These are phyloP conservation scores for Diaporthe australafricana DNA, from an alignment of 2,329 filamentous ascomycete species.

Conservation along the genomic window DNA sequence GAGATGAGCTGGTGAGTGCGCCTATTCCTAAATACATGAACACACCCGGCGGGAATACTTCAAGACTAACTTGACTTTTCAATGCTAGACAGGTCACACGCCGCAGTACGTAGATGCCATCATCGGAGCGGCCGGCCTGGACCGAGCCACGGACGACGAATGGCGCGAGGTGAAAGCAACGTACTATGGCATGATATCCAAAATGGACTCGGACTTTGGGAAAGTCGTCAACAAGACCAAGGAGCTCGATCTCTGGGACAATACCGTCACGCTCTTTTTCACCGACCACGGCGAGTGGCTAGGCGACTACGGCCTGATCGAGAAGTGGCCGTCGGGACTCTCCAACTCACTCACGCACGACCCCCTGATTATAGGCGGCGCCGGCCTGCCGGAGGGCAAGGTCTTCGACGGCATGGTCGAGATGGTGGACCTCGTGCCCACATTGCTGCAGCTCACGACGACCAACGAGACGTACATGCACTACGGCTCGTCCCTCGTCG, in stretches of 20 bases:
- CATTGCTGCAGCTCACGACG: constrained; percentile 52
- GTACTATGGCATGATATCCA: constrained; percentile 60
- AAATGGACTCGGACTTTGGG: constrained; percentile 59
- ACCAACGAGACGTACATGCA: constrained; percentile 54
- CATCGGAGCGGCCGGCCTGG: constrained; percentile 51
- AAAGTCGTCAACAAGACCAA: constrained; percentile 50
- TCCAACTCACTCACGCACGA: constrained; percentile 55
- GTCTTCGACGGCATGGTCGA: constrained; percentile 51
- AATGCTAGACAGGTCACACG: constrained; percentile 54
- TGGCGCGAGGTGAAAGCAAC: constrained; percentile 58
- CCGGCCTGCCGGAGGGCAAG: constrained; percentile 50
- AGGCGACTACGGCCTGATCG: constrained; percentile 59
- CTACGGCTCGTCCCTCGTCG: constrained; percentile 44
- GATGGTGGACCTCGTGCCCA: constrained; percentile 60
- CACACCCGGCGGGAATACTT: background rate
- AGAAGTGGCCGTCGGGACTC: constrained; percentile 60
- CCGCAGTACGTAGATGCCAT: constrained; percentile 55
- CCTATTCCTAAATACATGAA: background rate
- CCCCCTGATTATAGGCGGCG: constrained; percentile 57
- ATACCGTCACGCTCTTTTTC: constrained; percentile 57
- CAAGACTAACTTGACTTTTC: background rate
- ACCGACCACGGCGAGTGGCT: constrained; percentile 60
- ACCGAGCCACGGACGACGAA: constrained; percentile 53
- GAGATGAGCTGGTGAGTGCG: constrained; percentile 33
- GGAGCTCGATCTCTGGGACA: constrained; percentile 49